Percentiles rank a stretch among this genome's conserved stretches.
phyloP scores from a whole-genome alignment of 352 stramenopile species.

The Phytophthora kernoviae region DNA sequence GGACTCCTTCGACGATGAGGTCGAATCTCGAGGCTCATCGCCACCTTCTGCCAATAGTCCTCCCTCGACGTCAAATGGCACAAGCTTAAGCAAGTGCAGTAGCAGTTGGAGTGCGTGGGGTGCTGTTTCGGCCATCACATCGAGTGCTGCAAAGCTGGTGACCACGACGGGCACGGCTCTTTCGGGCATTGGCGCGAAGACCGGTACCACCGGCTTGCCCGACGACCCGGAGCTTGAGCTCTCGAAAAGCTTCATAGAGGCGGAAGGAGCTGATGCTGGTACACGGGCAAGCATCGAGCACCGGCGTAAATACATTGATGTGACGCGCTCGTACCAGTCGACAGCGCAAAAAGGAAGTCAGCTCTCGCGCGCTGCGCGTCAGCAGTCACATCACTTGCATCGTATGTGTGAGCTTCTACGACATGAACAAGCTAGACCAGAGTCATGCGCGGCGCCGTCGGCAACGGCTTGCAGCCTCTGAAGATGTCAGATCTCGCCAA shows the following conservation, averaged over 20 bases:
- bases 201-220: conserved; percentile 28
- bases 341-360: conserved; percentile 66
- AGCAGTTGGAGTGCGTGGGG: conserved; percentile 74
- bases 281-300: conserved; percentile 40
- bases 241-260: conserved; percentile 57
- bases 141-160: conserved; percentile 76
- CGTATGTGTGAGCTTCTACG: conserved; percentile 74
- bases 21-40: conserved; percentile 24
- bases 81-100: conserved; percentile 22
- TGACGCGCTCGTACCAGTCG: conserved; percentile 63
- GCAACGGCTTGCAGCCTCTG: conserved; percentile 30
- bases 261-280: conserved; percentile 28
- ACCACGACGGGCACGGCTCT: conserved; percentile 67
- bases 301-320: conserved; percentile 70
- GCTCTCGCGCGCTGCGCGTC: conserved; percentile 60
- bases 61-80: conserved; percentile 24
- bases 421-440: conserved; percentile 76
- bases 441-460: conserved; percentile 45
- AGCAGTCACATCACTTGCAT: conserved; percentile 72
- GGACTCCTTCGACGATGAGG: conserved; percentile 37
- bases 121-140: conserved; percentile 73
- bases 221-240: conserved; percentile 44
- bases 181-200: conserved; percentile 43
- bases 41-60: conserved; percentile 23
- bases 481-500: conserved; percentile 18